Percentiles rank a stretch among this genome's conserved stretches.
These are phyloP conservation scores for Isochrysis galbana DNA, from an alignment of 78 protist genomes.

Conservation along the genomic window DNA sequence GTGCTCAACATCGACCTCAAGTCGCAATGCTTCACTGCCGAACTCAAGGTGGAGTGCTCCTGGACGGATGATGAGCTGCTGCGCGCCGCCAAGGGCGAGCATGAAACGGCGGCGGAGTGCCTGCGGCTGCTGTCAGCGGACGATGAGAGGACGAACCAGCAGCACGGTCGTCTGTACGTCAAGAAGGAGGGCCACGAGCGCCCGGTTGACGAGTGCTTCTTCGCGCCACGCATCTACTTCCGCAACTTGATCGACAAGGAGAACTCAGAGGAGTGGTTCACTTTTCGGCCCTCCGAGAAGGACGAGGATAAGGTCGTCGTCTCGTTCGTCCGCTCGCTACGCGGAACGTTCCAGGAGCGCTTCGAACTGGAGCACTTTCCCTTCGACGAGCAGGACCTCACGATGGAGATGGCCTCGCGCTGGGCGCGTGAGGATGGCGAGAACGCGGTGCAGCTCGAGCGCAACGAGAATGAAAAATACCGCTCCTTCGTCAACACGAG, in stretches of 20 bases:
- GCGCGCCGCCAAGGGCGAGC: background rate
- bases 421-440: background rate
- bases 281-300: background rate
- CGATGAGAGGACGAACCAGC: background rate
- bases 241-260: background rate
- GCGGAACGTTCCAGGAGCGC: background rate
- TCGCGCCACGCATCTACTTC: background rate
- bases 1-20: background rate
- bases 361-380: background rate
- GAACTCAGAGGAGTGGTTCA: background rate
- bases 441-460: background rate
- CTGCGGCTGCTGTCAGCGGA: background rate
- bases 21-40: background rate
- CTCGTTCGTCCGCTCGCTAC: background rate
- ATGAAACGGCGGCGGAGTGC: background rate
- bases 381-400: background rate
- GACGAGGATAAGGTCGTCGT: background rate
- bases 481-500: background rate
- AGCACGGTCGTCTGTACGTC: background rate
- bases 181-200: background rate
- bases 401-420: background rate
- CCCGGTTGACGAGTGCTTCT: background rate
- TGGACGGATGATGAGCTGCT: background rate
- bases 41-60: background rate
- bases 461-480: background rate